phyloP scores from a whole-genome alignment of 2,329 filamentous ascomycete genomes.

The Fusarium subtropicale region DNA sequence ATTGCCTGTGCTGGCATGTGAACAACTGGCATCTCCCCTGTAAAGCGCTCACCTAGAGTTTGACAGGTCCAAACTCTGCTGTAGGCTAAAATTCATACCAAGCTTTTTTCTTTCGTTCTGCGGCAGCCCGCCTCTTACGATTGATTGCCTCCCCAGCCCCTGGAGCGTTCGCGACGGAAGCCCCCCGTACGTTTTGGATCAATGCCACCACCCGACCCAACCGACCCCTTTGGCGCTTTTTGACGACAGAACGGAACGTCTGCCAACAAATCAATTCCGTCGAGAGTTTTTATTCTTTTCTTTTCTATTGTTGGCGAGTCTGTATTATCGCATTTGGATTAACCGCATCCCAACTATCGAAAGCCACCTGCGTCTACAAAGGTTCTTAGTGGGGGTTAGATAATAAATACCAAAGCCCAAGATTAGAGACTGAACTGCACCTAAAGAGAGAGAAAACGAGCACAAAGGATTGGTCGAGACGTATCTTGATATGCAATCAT shows the following conservation, averaged over 20 bases:
- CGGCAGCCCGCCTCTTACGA: conserved; percentile 2
- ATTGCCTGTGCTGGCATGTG: neutral
- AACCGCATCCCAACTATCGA: neutral
- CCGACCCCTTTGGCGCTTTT: neutral
- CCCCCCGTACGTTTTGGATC: neutral
- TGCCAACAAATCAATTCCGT: neutral
- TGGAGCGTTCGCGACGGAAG: neutral
- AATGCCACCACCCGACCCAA: neutral
- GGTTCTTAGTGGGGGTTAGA: neutral
- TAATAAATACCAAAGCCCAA: neutral
- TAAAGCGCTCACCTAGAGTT: neutral
- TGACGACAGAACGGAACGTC: neutral
- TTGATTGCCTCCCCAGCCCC: neutral
- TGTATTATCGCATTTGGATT: neutral
- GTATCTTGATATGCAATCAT: conserved; percentile 23
- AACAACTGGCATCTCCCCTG: neutral
- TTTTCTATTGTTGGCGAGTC: neutral
- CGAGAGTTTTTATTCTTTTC: neutral
- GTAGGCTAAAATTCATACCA: conserved; percentile 1
- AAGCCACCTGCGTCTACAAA: conserved; percentile 10
- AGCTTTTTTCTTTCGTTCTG: neutral
- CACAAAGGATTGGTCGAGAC: conserved; percentile 7
- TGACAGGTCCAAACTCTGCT: conserved; percentile 7
- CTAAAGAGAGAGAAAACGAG: neutral
- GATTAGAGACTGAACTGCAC: neutral